Evolutionary conservation across 1,284 basidiomycete genomes (phyloP), one percentile per base, ranked within the genome.

Genomic region (Coniophora puteana): DNA sequence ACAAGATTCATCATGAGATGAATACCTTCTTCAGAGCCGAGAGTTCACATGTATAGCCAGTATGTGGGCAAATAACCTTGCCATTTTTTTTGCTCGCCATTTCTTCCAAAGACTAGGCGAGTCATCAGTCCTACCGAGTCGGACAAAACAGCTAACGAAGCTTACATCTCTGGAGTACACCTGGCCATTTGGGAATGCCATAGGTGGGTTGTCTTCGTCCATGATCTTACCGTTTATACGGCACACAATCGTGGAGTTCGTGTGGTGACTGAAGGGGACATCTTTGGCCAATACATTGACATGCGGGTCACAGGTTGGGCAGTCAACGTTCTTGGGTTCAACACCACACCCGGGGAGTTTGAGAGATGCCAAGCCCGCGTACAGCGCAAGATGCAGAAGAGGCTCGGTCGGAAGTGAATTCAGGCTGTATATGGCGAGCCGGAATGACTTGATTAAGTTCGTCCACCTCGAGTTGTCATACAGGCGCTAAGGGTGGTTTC

Each of bases 181-280:
- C 50, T 88, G 76, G 4, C 94, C 95, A 49, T 90, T 87, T 1
- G 92, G 89, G 55, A 98, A 89, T n/a, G 80, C 86, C 80, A 93
- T 76, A 1, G 90, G 90, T 67, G 83, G 87, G 55, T 94, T 95
- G 58, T 93, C 82, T 48, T 83, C 93, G 54, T 97, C 87, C 85
- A 98, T 96, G 45, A 98, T 91, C 59, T 83, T 85, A 18, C 95
- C 94, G 43, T 76, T 90, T 50, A 96, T 76, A 31, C 80, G 68
- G 60, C 96, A 99, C 10, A 99, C 93, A 43, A 99, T 89, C 0
- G 91, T 94, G 34, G 93, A 96, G 58, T 95, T 97, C 36, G 86
- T 82, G 60, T 97, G 93, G 65, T 98, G 94, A 48, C 87, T 91
- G 63, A 83, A 86, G 0, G 96, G 95, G 0, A 97, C 91, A 51